Base-by-base conservation (phyloP, 2,329 filamentous ascomycete species). In the Chaetomium strumarium region DNA sequence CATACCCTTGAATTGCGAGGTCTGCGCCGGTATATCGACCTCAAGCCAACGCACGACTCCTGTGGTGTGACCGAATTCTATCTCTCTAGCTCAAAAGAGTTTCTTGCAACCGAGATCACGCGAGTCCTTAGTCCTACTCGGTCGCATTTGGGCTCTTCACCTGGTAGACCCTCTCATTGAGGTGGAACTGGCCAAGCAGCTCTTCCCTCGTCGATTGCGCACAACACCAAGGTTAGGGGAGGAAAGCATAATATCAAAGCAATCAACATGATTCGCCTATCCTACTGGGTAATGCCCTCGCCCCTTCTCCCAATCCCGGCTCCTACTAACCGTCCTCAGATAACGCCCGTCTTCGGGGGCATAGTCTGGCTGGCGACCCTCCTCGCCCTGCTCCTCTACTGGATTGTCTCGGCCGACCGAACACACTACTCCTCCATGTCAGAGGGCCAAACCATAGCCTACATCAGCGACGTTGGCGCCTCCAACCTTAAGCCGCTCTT, bases 401-500 rank as follows among this genome's bases (percentile, higher is more conserved):
- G 88, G 88, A 69, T 78, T 55, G 66, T 81, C 37, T 70, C 80
- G 61, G 69, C 69, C 5, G 68, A 85, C 52, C 68, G 71, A n/a
- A 73, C 71, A 1, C 72, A 73, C 57, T 88, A 86, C 63, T 53
- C 71, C 2, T 84, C 80, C 38, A 88, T 90, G 83, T 67, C 72
- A 17, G 43, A 57, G 0, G 57, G 60, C 31, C 84, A 88, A 64
- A 67, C 60, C 24, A 84, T 92, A 40, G 82, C 88, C 56, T 90
- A 85, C 72, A 89, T 88, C 63, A 86, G 81, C 60, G 81, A 87
- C 68, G 73, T 85, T 12, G 83, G 81, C 56, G 80, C 80, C 19
- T 65, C 66, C 36, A 68, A 74, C 29, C 76, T 91, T 16, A 87
- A 91, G 66, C 88, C 88, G 2, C 76, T 92, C 56, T 93, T 93